Evolutionary conservation across 2,329 filamentous ascomycete genomes (phyloP).

Genomic region (Daldinia sp.): DNA sequence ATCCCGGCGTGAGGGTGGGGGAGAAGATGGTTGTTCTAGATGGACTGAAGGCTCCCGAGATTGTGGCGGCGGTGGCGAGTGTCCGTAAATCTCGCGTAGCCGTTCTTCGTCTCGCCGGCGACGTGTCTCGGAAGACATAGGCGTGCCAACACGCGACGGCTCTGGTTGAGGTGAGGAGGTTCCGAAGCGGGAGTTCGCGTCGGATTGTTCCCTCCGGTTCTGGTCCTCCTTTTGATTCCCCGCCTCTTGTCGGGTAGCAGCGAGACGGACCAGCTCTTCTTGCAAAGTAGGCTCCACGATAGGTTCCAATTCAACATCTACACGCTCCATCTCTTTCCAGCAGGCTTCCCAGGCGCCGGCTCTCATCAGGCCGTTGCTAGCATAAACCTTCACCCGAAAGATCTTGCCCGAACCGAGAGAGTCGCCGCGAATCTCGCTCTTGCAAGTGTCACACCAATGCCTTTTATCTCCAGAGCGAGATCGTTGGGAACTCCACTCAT

Average conservation of each 20-base stretch:
- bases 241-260: constrained; percentile 59
- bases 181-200: constrained; percentile 50
- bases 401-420: constrained; percentile 66
- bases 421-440: constrained; percentile 67
- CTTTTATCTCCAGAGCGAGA: constrained; percentile 52
- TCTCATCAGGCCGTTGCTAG: constrained; percentile 93
- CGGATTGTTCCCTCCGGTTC: constrained; percentile 46
- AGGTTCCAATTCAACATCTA: constrained; percentile 91
- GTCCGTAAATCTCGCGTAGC: constrained; percentile 66
- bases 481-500: constrained; percentile 57
- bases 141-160: constrained; percentile 46
- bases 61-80: constrained; percentile 48
- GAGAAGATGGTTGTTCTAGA: constrained; percentile 44
- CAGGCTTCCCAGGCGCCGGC: constrained; percentile 92
- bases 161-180: constrained; percentile 42
- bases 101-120: constrained; percentile 63
- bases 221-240: constrained; percentile 52
- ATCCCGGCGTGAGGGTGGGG: constrained; percentile 37
- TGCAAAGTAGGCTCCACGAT: constrained; percentile 71
- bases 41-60: constrained; percentile 39
- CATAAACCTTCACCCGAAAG: constrained; percentile 89
- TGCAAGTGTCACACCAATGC: constrained; percentile 70
- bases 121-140: constrained; percentile 45
- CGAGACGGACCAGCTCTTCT: constrained; percentile 70
- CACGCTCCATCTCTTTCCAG: constrained; percentile 98